Evolutionary conservation across 148 eudicot species (phyloP).

Genomic region (Persicaria tinctoria): DNA sequence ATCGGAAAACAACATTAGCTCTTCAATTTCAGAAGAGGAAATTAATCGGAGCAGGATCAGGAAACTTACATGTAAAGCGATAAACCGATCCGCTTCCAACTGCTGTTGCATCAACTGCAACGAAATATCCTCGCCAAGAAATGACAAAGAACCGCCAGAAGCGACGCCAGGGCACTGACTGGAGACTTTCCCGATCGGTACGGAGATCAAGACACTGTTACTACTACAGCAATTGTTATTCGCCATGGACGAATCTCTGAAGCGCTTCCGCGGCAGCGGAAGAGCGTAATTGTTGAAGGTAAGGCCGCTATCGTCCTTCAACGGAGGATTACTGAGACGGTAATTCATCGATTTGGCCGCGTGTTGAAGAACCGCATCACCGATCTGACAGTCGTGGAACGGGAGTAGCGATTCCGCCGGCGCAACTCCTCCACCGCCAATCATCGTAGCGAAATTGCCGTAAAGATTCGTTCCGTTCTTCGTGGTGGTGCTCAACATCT

Average conservation of each 20-base stretch:
- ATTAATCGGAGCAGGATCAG: background rate
- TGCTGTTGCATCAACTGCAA: constrained; percentile 54
- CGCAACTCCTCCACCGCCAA: background rate
- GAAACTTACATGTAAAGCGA: constrained; percentile 52
- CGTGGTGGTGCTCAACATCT: background rate
- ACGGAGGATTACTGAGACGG: constrained; percentile 4
- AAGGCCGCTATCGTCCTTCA: constrained; percentile 60
- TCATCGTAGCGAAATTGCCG: background rate
- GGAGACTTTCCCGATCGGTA: background rate
- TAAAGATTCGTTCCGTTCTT: background rate
- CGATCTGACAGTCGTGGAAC: background rate
- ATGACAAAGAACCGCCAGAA: constrained; percentile 16
- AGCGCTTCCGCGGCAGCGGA: constrained; percentile 40
- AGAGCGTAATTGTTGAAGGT: constrained; percentile 32
- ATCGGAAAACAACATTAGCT: background rate
- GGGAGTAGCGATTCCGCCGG: background rate
- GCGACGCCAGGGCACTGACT: background rate
- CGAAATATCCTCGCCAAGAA: constrained; percentile 61
- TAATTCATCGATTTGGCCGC: background rate
- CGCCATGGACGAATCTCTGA: constrained; percentile 22
- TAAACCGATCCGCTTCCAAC: constrained; percentile 49
- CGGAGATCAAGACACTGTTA: constrained; percentile 13
- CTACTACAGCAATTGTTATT: background rate
- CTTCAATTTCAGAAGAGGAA: background rate
- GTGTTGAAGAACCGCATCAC: background rate